Conservation (phyloP, 2,329 filamentous ascomycete species). For the Amesomyces nigricolor region DNA sequence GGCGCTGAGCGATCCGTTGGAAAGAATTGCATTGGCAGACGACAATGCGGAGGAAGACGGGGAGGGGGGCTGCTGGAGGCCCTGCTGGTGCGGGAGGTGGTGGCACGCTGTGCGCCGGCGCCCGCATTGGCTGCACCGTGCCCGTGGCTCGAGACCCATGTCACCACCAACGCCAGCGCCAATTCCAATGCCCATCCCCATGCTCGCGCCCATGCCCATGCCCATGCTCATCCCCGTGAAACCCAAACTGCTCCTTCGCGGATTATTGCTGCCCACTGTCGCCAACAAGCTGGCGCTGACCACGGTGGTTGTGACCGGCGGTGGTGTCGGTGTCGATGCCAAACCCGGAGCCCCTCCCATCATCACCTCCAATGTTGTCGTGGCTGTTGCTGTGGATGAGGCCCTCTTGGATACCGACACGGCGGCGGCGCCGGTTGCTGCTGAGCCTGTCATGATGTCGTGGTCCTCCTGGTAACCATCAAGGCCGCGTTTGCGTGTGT, state of each 20-base stretch:
- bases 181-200: constrained; percentile 1
- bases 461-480: constrained; percentile 18
- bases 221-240: neutral
- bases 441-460: constrained; percentile 23
- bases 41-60: constrained; percentile 13
- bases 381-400: constrained; percentile 4
- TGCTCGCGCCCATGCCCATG: neutral
- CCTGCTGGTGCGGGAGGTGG: constrained; percentile 15
- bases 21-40: constrained; percentile 11
- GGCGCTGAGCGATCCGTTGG: constrained; percentile 26
- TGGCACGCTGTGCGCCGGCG: constrained; percentile 24
- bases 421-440: constrained; percentile 21
- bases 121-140: constrained; percentile 27
- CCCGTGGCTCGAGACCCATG: constrained; percentile 23
- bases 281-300: constrained; percentile 16
- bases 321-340: constrained; percentile 3
- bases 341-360: constrained; percentile 12
- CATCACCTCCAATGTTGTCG: constrained; percentile 14
- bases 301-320: constrained; percentile 1
- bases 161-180: constrained; percentile 11
- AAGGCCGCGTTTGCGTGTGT: constrained; percentile 10
- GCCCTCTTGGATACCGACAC: constrained; percentile 21
- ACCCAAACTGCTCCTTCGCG: neutral
- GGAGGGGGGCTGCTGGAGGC: constrained; percentile 13
- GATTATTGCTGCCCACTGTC: constrained; percentile 9